Evolutionary conservation across 2,329 filamentous ascomycete species (phyloP).

Genomic region (Ophiostoma pallidulum): DNA sequence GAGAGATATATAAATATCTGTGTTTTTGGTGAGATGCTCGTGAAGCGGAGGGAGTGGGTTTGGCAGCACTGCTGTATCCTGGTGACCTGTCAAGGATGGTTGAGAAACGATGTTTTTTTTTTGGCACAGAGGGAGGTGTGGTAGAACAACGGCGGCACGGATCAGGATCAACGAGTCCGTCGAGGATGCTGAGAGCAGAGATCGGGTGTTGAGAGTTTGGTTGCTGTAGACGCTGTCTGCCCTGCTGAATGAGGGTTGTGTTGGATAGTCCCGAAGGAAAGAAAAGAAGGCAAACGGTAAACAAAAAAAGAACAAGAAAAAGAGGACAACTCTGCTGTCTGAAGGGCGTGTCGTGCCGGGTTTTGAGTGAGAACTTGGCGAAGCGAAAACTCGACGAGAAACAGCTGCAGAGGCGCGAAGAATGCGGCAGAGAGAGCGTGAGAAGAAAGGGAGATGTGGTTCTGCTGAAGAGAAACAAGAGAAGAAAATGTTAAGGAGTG

Average conservation of each 20-base stretch:
- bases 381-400: neutral
- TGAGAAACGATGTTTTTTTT: constrained; percentile 3
- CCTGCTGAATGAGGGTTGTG: constrained; percentile 10
- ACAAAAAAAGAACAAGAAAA: neutral
- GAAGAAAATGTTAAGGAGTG: too few relatives aligned
- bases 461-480: constrained; percentile 4
- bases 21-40: constrained; percentile 8
- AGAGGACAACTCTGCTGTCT: constrained; percentile 6
- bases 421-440: neutral
- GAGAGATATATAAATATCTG: neutral
- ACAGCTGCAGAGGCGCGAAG: neutral
- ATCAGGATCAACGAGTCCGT: too few relatives aligned
- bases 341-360: constrained; percentile 1
- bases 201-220: neutral
- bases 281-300: neutral
- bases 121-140: constrained; percentile 11
- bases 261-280: too few relatives aligned
- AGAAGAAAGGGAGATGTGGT: constrained; percentile 1
- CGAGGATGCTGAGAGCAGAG: neutral
- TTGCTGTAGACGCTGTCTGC: constrained; percentile 8
- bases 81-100: constrained; percentile 19
- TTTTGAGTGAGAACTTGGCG: neutral
- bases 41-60: constrained; percentile 12
- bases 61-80: constrained; percentile 20
- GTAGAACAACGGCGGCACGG: constrained; percentile 17